These are phyloP conservation scores for Mycena epipterygia DNA, from an alignment of 768 basidiomycete genomes.

Conservation along the genomic window DNA sequence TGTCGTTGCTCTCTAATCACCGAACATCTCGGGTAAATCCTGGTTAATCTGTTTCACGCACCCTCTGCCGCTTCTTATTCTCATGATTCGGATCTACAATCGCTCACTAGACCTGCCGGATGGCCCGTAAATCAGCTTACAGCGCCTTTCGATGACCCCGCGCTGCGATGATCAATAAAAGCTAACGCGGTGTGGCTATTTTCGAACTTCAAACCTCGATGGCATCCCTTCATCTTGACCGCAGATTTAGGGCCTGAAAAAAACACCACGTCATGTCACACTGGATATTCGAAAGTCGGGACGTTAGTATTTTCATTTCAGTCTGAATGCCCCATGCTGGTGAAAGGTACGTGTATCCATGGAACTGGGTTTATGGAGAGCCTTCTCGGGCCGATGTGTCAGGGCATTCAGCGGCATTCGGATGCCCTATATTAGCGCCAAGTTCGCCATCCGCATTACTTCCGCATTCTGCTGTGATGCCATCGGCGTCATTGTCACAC, in stretches of 20 bases:
- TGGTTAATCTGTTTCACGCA: constrained; percentile 27
- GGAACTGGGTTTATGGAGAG: not conserved
- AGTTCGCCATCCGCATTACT: not conserved
- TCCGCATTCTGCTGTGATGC: constrained; percentile 19
- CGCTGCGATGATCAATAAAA: constrained; percentile 13
- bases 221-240: constrained; percentile 11
- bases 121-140: constrained; percentile 3
- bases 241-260: not conserved
- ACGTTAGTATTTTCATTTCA: not conserved
- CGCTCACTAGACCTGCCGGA: not conserved
- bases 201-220: not conserved
- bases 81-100: constrained; percentile 24
- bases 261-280: not conserved
- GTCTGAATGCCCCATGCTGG: not conserved
- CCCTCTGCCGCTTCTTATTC: not conserved
- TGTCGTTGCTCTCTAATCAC: constrained; percentile 18
- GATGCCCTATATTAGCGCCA: constrained; percentile 27
- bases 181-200: constrained; percentile 9
- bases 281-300: not conserved
- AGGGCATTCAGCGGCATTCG: not conserved
- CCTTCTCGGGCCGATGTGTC: constrained; percentile 9
- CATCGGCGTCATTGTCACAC: constrained; percentile 25
- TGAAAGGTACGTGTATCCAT: too few species aligned
- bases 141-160: not conserved
- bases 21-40: constrained; percentile 17